Evolutionary conservation across 805 yeast species (phyloP).

Genomic region (Candida boidinii): DNA sequence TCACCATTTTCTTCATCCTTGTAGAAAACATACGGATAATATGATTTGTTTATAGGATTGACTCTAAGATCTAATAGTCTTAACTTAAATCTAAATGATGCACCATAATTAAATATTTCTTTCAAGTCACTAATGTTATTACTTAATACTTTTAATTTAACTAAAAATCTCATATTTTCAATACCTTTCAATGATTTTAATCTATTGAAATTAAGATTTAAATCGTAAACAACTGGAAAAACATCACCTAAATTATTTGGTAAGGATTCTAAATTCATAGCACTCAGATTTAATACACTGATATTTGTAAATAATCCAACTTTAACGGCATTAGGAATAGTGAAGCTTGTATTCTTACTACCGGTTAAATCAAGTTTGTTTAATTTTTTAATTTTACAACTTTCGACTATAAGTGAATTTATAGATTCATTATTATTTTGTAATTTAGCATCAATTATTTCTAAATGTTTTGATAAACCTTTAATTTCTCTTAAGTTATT

Average conservation of each 20-base stretch:
- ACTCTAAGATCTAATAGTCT: slow-evolving; percentile 38
- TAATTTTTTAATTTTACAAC: slow-evolving; percentile 17
- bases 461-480: slow-evolving; percentile 26
- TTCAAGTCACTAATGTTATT: slow-evolving; percentile 32
- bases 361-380: slow-evolving; percentile 27
- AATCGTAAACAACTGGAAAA: slow-evolving; percentile 38
- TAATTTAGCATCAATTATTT: slow-evolving; percentile 35
- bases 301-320: slow-evolving; percentile 22
- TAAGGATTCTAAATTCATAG: slow-evolving; percentile 31
- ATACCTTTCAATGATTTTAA: slow-evolving; percentile 28
- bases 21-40: slow-evolving; percentile 47
- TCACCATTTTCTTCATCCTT: slow-evolving; percentile 28
- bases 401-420: slow-evolving; percentile 10
- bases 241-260: slow-evolving; percentile 28
- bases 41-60: slow-evolving; percentile 36
- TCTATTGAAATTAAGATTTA: slow-evolving; percentile 43
- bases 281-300: slow-evolving; percentile 33
- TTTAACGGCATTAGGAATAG: slow-evolving; percentile 4
- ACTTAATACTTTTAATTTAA: slow-evolving; percentile 34
- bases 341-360: too few species aligned
- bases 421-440: slow-evolving; percentile 18
- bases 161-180: slow-evolving; percentile 25
- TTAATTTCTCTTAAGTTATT: slow-evolving; percentile 16
- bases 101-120: slow-evolving; percentile 22
- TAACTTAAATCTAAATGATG: slow-evolving; percentile 23